These are phyloP conservation scores for Eutrema salsugineum DNA, from an alignment of 441 rosid genomes.

Conservation along the genomic window DNA sequence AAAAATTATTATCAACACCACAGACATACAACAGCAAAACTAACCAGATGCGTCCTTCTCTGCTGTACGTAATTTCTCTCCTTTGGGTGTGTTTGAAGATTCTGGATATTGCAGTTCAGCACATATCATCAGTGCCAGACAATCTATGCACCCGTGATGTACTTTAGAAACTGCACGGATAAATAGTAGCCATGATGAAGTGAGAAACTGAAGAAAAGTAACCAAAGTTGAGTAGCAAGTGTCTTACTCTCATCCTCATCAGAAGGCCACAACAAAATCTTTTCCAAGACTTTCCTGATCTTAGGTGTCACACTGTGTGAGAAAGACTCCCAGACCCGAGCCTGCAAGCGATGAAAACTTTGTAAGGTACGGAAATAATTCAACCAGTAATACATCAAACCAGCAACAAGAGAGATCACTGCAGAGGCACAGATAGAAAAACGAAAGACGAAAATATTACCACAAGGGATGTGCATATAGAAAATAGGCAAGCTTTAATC, in stretches of 20 bases:
- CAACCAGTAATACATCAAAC: slow-evolving; percentile 7
- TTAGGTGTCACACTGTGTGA: slow-evolving; percentile 44
- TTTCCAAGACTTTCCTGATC: slow-evolving; percentile 54
- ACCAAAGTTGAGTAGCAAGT: not conserved
- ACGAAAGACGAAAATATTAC: slow-evolving; percentile 36
- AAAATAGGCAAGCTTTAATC: slow-evolving; percentile 81
- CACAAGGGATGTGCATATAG: slow-evolving; percentile 82
- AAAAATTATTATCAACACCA: not conserved
- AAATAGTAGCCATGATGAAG: slow-evolving; percentile 9
- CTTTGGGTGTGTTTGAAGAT: slow-evolving; percentile 34
- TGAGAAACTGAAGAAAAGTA: not conserved
- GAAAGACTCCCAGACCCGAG: slow-evolving; percentile 57
- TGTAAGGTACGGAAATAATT: slow-evolving; percentile 23
- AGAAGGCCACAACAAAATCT: slow-evolving; percentile 75
- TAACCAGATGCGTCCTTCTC: slow-evolving; percentile 37
- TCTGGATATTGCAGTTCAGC: slow-evolving; percentile 62
- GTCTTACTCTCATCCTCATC: slow-evolving; percentile 66
- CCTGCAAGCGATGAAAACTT: slow-evolving; percentile 37
- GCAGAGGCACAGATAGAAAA: slow-evolving; percentile 6
- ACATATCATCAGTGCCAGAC: slow-evolving; percentile 80
- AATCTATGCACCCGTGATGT: slow-evolving; percentile 94
- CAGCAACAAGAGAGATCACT: slow-evolving; percentile 3
- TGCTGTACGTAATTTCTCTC: slow-evolving; percentile 20
- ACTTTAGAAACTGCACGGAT: slow-evolving; percentile 73
- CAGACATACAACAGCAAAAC: slow-evolving; percentile 20